Evolutionary conservation across 2,329 filamentous ascomycete species (phyloP).

Genomic region (Cercospora sp.): DNA sequence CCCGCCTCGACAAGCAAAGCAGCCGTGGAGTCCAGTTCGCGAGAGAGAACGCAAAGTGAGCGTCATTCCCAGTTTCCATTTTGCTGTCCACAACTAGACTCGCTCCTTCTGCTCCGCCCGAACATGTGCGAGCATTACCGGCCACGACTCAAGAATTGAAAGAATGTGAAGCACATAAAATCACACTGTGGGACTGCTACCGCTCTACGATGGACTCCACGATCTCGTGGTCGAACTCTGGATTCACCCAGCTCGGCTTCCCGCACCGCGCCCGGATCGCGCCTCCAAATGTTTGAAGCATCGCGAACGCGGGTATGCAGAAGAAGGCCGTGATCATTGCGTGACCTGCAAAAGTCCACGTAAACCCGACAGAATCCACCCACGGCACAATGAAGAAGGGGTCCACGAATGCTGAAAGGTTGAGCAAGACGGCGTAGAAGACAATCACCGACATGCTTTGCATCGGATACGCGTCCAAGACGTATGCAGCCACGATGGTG

Average conservation of each 20-base stretch:
- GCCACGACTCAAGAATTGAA: neutral
- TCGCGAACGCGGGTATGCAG: conserved; percentile 22
- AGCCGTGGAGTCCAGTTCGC: too few species aligned
- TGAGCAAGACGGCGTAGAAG: conserved; percentile 26
- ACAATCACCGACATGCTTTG: conserved; percentile 27
- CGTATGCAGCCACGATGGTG: conserved; percentile 23
- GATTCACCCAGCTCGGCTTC: conserved; percentile 22
- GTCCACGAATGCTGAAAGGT: conserved; percentile 23
- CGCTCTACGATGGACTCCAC: neutral
- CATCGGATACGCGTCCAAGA: conserved; percentile 23
- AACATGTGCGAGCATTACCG: neutral
- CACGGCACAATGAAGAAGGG: conserved; percentile 26
- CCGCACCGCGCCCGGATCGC: conserved; percentile 17
- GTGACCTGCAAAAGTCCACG: conserved; percentile 25
- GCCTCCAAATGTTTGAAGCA: conserved; percentile 21
- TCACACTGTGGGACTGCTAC: neutral
- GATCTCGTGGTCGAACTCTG: conserved; percentile 22
- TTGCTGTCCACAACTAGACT: neutral
- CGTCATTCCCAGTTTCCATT: too few species aligned
- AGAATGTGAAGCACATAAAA: neutral
- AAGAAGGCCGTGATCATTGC: conserved; percentile 24
- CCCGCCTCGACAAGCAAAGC: too few species aligned
- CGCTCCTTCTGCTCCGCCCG: neutral
- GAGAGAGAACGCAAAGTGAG: too few species aligned
- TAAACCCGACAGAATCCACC: conserved; percentile 23